Conservation (phyloP, 108 stramenopile species). For the Asterionellopsis glacialis region DNA sequence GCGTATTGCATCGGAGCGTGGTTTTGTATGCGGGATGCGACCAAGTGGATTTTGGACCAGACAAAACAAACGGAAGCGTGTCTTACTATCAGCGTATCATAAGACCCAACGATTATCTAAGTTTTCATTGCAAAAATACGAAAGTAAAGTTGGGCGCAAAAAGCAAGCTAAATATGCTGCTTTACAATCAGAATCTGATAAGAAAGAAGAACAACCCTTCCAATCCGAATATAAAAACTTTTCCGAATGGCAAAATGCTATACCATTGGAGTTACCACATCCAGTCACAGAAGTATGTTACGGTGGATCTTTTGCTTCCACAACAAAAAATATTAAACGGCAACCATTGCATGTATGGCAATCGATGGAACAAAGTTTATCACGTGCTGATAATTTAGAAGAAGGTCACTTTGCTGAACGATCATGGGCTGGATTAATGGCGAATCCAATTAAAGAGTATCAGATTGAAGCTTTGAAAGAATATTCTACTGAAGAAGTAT, state of each 20-base stretch:
- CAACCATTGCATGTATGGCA: slow-evolving; percentile 13
- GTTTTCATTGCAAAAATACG: slow-evolving; percentile 10
- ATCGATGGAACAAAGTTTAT: slow-evolving; percentile 8
- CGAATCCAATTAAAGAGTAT: slow-evolving; percentile 12
- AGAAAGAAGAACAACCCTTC: slow-evolving; percentile 18
- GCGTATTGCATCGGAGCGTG: slow-evolving; percentile 4
- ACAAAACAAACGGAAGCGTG: background rate
- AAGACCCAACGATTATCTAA: background rate
- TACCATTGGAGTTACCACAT: slow-evolving; percentile 1
- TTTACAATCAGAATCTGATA: slow-evolving; percentile 1
- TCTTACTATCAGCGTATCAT: slow-evolving; percentile 26
- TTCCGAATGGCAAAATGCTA: slow-evolving; percentile 23
- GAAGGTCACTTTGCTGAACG: slow-evolving; percentile 50
- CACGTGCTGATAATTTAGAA: slow-evolving; percentile 38
- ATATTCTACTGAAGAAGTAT: background rate
- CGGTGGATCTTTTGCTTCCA: slow-evolving; percentile 22
- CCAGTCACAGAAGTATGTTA: slow-evolving; percentile 30
- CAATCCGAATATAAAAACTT: slow-evolving; percentile 21
- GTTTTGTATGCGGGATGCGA: slow-evolving; percentile 18
- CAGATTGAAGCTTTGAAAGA: slow-evolving; percentile 11
- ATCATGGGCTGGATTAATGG: slow-evolving; percentile 30
- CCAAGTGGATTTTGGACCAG: background rate
- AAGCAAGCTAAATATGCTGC: background rate
- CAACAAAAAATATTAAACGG: slow-evolving; percentile 5
- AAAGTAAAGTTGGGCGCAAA: background rate